Conservation (phyloP, 2,329 filamentous ascomycete species). For the Arachnomyces sp. region DNA sequence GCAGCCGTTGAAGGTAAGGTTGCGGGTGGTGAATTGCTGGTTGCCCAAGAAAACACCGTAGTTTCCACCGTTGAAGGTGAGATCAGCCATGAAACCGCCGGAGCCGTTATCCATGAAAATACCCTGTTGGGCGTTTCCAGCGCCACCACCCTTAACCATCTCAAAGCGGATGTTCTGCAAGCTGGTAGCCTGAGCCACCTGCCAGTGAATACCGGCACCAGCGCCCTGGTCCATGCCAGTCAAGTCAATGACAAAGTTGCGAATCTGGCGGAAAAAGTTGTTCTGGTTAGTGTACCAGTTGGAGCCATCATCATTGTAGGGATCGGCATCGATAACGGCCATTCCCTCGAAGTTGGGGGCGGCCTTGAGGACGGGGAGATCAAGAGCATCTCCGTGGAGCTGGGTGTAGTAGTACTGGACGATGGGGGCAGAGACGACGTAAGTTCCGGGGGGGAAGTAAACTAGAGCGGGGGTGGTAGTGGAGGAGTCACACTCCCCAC, state of each 20-base stretch:
- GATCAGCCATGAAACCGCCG: slow-evolving; percentile 73
- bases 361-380: slow-evolving; percentile 68
- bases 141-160: slow-evolving; percentile 60
- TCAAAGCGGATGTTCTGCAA: slow-evolving; percentile 75
- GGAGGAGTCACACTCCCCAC: slow-evolving; percentile 68
- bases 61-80: slow-evolving; percentile 74
- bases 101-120: slow-evolving; percentile 82
- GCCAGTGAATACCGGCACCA: slow-evolving; percentile 73
- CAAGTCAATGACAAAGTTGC: slow-evolving; percentile 73
- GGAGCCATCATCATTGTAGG: slow-evolving; percentile 59
- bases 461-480: slow-evolving; percentile 79
- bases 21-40: slow-evolving; percentile 81
- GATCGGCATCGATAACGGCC: slow-evolving; percentile 80
- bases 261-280: slow-evolving; percentile 76
- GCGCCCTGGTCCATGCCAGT: slow-evolving; percentile 48
- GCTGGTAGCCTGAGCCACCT: slow-evolving; percentile 74
- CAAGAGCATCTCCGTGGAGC: slow-evolving; percentile 70
- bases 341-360: slow-evolving; percentile 67
- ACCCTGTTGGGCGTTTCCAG: slow-evolving; percentile 61
- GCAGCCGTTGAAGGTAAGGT: slow-evolving; percentile 72
- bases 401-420: slow-evolving; percentile 89
- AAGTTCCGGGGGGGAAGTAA: slow-evolving; percentile 86
- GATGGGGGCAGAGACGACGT: slow-evolving; percentile 70
- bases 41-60: slow-evolving; percentile 73
- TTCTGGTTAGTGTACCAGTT: slow-evolving; percentile 75